Evolutionary conservation across 2,329 filamentous ascomycete genomes (phyloP).

Genomic region (Ascochyta fabae): DNA sequence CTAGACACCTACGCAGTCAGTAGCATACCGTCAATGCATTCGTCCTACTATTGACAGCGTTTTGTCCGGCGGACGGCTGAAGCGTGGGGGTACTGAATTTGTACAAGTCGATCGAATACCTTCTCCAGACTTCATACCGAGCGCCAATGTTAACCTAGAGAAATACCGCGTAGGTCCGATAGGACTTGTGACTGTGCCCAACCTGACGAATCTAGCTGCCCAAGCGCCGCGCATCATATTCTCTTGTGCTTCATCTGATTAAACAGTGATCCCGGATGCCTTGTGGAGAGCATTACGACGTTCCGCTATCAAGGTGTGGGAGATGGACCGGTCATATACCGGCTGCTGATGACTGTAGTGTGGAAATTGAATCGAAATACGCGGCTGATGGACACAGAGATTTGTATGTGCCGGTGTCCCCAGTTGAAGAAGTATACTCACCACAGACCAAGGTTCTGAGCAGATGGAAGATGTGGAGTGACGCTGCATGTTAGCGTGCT

Average conservation of each 20-base stretch:
- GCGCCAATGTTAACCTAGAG: constrained; percentile 1
- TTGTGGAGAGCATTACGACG: neutral
- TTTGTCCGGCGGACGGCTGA: neutral
- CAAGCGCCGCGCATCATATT: neutral
- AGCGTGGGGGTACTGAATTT: neutral
- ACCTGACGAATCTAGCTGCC: constrained; percentile 1
- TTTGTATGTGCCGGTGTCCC: too few relatives aligned
- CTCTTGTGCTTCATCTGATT: neutral
- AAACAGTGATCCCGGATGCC: neutral
- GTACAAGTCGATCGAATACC: constrained; percentile 7
- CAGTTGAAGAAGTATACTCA: neutral
- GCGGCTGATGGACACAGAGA: too few relatives aligned
- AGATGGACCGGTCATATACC: neutral
- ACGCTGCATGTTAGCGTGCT: neutral
- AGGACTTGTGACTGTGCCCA: constrained; percentile 3
- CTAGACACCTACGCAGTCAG: neutral
- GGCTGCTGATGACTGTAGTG: neutral
- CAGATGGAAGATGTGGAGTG: neutral
- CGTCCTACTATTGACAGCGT: neutral
- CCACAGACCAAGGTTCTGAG: neutral
- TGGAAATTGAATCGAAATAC: neutral
- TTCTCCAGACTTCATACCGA: neutral
- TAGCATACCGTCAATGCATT: neutral
- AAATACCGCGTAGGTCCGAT: neutral
- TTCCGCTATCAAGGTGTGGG: neutral